These are phyloP conservation scores for Neurospora terricola DNA, from an alignment of 495 filamentous ascomycete species.

Conservation along the genomic window DNA sequence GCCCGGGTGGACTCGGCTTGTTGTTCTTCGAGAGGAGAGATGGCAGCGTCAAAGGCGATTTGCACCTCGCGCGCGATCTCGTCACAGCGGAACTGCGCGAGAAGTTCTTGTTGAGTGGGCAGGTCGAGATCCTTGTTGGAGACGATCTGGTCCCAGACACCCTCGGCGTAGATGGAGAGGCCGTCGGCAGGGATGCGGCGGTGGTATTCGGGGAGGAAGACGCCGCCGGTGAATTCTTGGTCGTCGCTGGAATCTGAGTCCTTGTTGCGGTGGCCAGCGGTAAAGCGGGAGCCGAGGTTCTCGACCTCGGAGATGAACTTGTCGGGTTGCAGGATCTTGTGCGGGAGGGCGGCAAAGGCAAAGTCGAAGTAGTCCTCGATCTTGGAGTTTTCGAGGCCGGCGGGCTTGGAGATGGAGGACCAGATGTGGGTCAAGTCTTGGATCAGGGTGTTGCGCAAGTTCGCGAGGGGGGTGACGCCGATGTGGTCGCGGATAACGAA, in stretches of 20 bases:
- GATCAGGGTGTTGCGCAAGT: conserved; percentile 79
- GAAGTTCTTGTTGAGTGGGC: conserved; percentile 90
- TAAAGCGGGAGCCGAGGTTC: conserved; percentile 72
- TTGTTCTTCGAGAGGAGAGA: conserved; percentile 76
- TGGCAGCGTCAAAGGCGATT: conserved; percentile 69
- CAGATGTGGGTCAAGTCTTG: conserved; percentile 87
- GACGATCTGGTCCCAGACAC: conserved; percentile 96
- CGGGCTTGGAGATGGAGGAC: conserved; percentile 81
- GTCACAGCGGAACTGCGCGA: conserved; percentile 95
- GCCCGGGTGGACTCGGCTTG: conserved; percentile 61
- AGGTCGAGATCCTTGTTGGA: conserved; percentile 97
- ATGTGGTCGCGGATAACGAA: conserved; percentile 98
- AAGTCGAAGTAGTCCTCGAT: conserved; percentile 99
- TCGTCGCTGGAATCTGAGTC: conserved; percentile 45
- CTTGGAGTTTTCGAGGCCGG: conserved; percentile 74
- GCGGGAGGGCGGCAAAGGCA: conserved; percentile 87
- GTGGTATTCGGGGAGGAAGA: conserved; percentile 93
- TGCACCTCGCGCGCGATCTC: conserved; percentile 86
- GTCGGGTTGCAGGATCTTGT: conserved; percentile 94
- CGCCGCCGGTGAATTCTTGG: conserved; percentile 61
- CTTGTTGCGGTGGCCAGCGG: conserved; percentile 51
- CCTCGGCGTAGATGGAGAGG: conserved; percentile 82
- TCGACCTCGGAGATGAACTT: conserved; percentile 74
- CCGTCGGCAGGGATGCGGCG: conserved; percentile 92
- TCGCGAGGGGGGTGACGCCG: conserved; percentile 77